Evolutionary conservation across 768 basidiomycete species (phyloP).

Genomic region (Clathrus columnatus): DNA sequence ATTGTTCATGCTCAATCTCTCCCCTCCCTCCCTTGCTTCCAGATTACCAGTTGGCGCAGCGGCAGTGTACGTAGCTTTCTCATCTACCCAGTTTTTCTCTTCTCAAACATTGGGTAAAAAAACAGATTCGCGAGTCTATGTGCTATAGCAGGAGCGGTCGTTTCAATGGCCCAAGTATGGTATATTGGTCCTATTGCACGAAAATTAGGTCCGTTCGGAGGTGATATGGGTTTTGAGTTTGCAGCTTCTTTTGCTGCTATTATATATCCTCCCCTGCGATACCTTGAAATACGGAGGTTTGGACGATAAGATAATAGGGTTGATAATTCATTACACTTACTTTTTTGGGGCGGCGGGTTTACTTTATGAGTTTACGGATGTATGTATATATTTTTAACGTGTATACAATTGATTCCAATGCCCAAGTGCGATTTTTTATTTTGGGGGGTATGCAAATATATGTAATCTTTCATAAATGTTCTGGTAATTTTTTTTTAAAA

Average conservation of each 20-base stretch:
- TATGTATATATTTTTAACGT: not conserved
- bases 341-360: not conserved
- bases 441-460: too few species aligned
- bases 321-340: too few species aligned
- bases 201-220: slow-evolving; percentile 36
- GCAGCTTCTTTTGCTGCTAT: slow-evolving; percentile 39
- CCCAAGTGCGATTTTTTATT: too few species aligned
- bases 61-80: slow-evolving; percentile 23
- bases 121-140: slow-evolving; percentile 31
- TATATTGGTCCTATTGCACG: slow-evolving; percentile 42
- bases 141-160: slow-evolving; percentile 39
- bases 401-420: too few species aligned
- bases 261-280: slow-evolving; percentile 38
- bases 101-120: not conserved
- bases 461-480: too few species aligned
- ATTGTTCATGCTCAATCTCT: not conserved
- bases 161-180: slow-evolving; percentile 47
- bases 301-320: slow-evolving; percentile 17
- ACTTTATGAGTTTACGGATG: not conserved
- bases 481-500: too few species aligned
- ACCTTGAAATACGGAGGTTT: slow-evolving; percentile 33
- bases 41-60: slow-evolving; percentile 42
- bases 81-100: not conserved
- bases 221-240: slow-evolving; percentile 49
- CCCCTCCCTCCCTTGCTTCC: not conserved